Conservation (phyloP, 2,329 filamentous ascomycete genomes). For the Aspergillus quadricinctus region DNA sequence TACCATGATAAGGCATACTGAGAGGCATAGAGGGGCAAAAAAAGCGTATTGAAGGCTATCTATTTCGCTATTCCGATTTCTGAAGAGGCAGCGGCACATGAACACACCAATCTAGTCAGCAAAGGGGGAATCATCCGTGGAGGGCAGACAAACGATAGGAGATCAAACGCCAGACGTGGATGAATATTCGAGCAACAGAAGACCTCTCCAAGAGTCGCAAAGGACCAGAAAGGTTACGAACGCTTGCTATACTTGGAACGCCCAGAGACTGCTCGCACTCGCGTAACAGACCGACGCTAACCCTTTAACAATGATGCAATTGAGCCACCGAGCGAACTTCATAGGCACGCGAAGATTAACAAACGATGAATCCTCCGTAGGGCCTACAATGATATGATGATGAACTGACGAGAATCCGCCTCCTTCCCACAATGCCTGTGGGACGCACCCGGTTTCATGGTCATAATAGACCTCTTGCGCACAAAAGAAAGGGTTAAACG, state of each 20-base stretch:
- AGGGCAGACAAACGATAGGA: slow-evolving; percentile 8
- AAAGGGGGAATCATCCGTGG: slow-evolving; percentile 29
- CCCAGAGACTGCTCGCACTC: slow-evolving; percentile 6
- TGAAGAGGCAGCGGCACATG: slow-evolving; percentile 10
- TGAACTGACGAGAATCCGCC: slow-evolving; percentile 1
- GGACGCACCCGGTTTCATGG: slow-evolving; percentile 8
- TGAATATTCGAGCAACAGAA: slow-evolving; percentile 5
- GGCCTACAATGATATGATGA: slow-evolving; percentile 19
- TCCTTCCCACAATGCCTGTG: slow-evolving; percentile 2
- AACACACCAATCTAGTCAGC: slow-evolving; percentile 13
- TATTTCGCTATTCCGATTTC: not conserved
- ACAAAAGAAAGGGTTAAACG: slow-evolving; percentile 7
- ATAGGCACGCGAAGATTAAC: slow-evolving; percentile 11
- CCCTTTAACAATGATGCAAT: slow-evolving; percentile 7
- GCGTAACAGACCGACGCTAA: slow-evolving; percentile 6
- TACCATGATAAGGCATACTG: not conserved
- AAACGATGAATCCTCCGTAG: slow-evolving; percentile 12
- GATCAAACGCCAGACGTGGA: slow-evolving; percentile 9
- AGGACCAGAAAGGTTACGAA: slow-evolving; percentile 10
- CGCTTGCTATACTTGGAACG: slow-evolving; percentile 7
- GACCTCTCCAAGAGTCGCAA: slow-evolving; percentile 1
- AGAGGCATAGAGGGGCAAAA: not conserved
- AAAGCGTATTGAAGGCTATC: not conserved
- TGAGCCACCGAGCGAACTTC: slow-evolving; percentile 16
- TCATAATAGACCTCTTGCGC: slow-evolving; percentile 6